phyloP scores from a whole-genome alignment of 2,329 filamentous ascomycete species.

The Colletotrichum navitas region DNA sequence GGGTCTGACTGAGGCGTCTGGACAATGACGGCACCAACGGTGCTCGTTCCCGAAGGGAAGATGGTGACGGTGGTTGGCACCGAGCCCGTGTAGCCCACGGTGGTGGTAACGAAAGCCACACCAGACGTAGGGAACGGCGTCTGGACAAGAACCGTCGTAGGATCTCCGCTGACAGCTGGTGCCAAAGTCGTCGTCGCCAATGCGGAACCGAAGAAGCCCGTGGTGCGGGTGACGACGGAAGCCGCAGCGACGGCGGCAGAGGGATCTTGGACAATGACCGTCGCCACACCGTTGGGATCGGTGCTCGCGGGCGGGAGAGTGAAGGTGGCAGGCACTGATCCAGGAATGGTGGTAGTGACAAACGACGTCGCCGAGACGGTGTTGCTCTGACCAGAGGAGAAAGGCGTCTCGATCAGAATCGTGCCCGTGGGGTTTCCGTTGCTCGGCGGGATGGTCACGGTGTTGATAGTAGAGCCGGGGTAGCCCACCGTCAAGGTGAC shows the following conservation, averaged over 20 bases:
- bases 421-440: background rate
- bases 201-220: conserved; percentile 21
- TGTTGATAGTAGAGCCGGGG: background rate
- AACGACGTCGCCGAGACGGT: background rate
- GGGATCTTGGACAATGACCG: background rate
- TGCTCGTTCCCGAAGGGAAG: conserved; percentile 26
- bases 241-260: conserved; percentile 8
- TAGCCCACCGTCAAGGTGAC: conserved; percentile 17
- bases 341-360: background rate
- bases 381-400: background rate
- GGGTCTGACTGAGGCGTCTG: conserved; percentile 18
- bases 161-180: conserved; percentile 16
- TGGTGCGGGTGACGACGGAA: conserved; percentile 15
- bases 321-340: background rate
- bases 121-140: conserved; percentile 16
- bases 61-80: conserved; percentile 19
- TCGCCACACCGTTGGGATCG: background rate
- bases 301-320: background rate
- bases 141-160: conserved; percentile 26
- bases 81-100: conserved; percentile 18
- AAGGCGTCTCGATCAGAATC: background rate
- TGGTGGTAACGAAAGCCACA: conserved; percentile 22
- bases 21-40: conserved; percentile 31
- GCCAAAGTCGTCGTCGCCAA: conserved; percentile 22
- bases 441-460: background rate